Conservation (phyloP, 2,329 filamentous ascomycete species). For the Alternaria gaisen region DNA sequence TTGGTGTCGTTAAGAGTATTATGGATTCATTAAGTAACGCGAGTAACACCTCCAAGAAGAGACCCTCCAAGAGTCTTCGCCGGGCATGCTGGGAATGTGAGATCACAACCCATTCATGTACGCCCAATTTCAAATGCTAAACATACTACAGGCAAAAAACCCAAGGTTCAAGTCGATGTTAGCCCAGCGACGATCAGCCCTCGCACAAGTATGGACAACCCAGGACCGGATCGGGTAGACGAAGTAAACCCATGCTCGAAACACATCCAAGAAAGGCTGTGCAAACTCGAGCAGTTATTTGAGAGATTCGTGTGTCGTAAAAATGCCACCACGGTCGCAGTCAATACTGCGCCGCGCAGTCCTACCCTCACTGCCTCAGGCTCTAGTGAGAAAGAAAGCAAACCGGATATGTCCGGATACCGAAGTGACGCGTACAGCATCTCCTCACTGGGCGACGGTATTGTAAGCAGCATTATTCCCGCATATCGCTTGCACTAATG, state of each 20-base stretch:
- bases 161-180: conserved; percentile 30
- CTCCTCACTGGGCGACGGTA: conserved; percentile 41
- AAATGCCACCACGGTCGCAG: conserved; percentile 17
- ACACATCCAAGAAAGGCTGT: conserved; percentile 46
- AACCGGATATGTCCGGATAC: conserved; percentile 30
- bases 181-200: conserved; percentile 26
- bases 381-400: conserved; percentile 33
- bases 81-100: conserved; percentile 50
- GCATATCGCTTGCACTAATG: conserved; percentile 19
- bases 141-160: conserved; percentile 43
- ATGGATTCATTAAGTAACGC: conserved; percentile 33
- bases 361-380: conserved; percentile 29
- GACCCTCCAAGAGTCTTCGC: conserved; percentile 38
- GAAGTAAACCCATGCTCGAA: conserved; percentile 35
- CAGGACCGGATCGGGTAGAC: conserved; percentile 24
- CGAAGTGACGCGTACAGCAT: conserved; percentile 36
- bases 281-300: conserved; percentile 48
- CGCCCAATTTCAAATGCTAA: conserved; percentile 12
- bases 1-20: conserved; percentile 3
- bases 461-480: conserved; percentile 32
- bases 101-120: conserved; percentile 11
- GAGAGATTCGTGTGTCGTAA: conserved; percentile 50
- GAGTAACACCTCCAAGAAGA: conserved; percentile 33
- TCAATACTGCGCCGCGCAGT: conserved; percentile 25
- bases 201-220: conserved; percentile 20